These are phyloP conservation scores for Aspergillus sp. DNA, from an alignment of 2,329 filamentous ascomycete genomes.

Conservation along the genomic window DNA sequence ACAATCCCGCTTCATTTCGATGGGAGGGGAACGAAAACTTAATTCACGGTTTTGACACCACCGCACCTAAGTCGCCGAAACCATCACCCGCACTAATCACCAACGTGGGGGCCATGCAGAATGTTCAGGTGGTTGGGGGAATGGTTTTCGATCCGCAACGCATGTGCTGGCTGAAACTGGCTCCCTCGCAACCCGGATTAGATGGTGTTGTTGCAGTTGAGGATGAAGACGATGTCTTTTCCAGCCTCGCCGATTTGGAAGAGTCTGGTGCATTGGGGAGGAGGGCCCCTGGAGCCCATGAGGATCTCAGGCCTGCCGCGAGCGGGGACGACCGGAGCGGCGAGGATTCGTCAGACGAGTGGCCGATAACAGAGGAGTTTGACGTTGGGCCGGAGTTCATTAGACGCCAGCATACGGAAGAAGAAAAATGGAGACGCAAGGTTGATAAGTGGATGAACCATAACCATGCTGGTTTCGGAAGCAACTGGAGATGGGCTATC, in stretches of 20 bases:
- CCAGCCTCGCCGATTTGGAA: constrained; percentile 89
- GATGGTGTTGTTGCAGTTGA: constrained; percentile 61
- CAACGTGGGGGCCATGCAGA: constrained; percentile 81
- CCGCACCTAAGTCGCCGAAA: constrained; percentile 47
- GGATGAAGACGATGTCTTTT: constrained; percentile 92
- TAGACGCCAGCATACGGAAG: constrained; percentile 84
- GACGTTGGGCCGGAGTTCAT: constrained; percentile 96
- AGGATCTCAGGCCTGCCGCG: constrained; percentile 32
- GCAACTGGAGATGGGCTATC: constrained; percentile 78
- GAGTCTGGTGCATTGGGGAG: constrained; percentile 45
- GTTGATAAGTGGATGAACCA: constrained; percentile 81
- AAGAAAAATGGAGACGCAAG: constrained; percentile 86
- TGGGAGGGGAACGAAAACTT: constrained; percentile 97
- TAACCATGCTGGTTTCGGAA: constrained; percentile 51
- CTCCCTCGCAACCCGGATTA: constrained; percentile 46
- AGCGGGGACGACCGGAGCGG: constrained; percentile 47
- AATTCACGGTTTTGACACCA: constrained; percentile 75
- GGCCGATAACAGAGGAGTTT: constrained; percentile 92
- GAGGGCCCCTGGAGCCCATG: constrained; percentile 30
- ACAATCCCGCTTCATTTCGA: constrained; percentile 81
- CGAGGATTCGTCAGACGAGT: constrained; percentile 66
- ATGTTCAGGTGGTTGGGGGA: constrained; percentile 90
- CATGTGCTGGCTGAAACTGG: constrained; percentile 95
- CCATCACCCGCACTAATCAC: constrained; percentile 75
- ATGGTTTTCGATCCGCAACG: constrained; percentile 98